Base-by-base conservation (phyloP, 1,284 basidiomycete genomes). In the Fomitopsis palustris region DNA sequence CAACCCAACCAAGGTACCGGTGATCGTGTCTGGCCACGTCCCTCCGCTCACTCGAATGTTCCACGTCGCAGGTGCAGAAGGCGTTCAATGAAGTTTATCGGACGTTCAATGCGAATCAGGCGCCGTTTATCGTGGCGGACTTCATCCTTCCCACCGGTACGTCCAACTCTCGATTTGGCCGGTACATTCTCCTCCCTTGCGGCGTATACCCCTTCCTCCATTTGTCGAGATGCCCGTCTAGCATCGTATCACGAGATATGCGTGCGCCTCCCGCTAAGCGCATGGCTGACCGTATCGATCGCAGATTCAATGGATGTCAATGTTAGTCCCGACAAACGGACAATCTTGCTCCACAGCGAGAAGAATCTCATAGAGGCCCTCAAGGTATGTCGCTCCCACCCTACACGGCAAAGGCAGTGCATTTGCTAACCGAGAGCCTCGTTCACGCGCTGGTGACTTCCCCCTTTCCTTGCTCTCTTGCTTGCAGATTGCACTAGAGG, bases 261-360 rank as follows among this genome's bases (percentile, higher is more conserved):
- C 8, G 17, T 47, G 45, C 14, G 29, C 17, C 39, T 47, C 45
- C 19, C 16, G 19, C 21, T 25, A 3, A 31, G 25, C 53, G 45
- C 25, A 29, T 47, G 45, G 55, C 47, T 31, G 43, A 55, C 35
- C 16, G 16, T 23, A 21, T 47, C 5, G 45, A 35, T 3, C 58
- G n/a, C n/a, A 94, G 93, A 91, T 61, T 81, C 87, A 1, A 95
- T 92, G 67, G 97, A 99, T 70, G 88, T 99, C 70, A 99, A 99
- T 67, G 92, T 99, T 62, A 95, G 89, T 65, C 96, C 97, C 0
- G 97, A 99, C 75, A 99, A 99, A 72, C 84, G 97, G 5, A 97
- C 94, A 0, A 91, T 99, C 38, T 88, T 98, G 57, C 72, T 99
- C 10, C 95, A 98, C 69, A 89, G 89, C 70, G 97, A 99, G 72